These are phyloP conservation scores for Cymbopogon flexuosus DNA, from an alignment of 202 grass and related monocot genomes.

Conservation along the genomic window DNA sequence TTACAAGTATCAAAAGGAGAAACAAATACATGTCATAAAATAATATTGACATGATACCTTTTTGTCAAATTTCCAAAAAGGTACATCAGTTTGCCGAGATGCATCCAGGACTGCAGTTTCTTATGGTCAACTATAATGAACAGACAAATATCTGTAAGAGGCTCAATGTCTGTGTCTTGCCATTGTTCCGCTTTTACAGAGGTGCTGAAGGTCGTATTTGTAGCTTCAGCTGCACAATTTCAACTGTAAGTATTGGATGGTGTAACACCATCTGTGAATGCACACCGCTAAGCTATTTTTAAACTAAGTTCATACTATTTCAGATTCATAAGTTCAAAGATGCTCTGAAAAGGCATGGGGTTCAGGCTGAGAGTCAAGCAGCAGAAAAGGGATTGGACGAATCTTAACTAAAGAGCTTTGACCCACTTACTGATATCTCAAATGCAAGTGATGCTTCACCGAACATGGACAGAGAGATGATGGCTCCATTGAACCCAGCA, in stretches of 20 bases:
- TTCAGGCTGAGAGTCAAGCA: background rate
- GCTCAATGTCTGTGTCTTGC: conserved; percentile 34
- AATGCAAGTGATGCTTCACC: conserved; percentile 9
- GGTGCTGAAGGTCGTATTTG: conserved; percentile 36
- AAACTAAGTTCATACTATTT: conserved; percentile 24
- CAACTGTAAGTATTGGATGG: conserved; percentile 36
- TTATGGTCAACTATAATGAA: conserved; percentile 47
- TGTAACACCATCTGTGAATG: background rate
- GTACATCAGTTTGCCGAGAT: conserved; percentile 43
- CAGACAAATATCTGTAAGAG: conserved; percentile 31
- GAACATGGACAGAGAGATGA: conserved; percentile 13
- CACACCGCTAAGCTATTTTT: conserved; percentile 21
- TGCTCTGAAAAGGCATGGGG: conserved; percentile 45
- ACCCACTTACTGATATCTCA: conserved; percentile 25
- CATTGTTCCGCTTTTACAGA: conserved; percentile 46
- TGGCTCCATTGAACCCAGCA: background rate
- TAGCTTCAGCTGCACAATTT: conserved; percentile 63
- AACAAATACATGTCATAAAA: background rate
- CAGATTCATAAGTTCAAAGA: conserved; percentile 53
- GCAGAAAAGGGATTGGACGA: conserved; percentile 26
- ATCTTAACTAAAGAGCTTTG: conserved; percentile 6
- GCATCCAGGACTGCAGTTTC: conserved; percentile 44
- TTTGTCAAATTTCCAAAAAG: conserved; percentile 34
- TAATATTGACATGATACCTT: conserved; percentile 7
- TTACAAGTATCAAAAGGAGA: background rate